Percentiles rank a stretch among this genome's conserved stretches.
Evolutionary conservation across 768 basidiomycete genomes (phyloP).

Genomic region (Russula sp.): DNA sequence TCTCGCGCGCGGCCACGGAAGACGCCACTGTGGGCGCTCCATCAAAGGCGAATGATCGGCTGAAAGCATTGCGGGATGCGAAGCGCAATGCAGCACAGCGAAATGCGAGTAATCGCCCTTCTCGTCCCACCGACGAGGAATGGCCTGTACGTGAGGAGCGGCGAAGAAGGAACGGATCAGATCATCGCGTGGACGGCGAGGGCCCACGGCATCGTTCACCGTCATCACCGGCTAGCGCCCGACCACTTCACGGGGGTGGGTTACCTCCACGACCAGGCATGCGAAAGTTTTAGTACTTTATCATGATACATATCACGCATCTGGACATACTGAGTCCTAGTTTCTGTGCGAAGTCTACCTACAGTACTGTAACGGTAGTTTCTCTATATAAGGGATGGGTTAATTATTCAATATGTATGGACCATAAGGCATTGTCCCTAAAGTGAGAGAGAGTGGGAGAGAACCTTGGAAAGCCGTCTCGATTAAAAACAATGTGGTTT

Average conservation of each 20-base stretch:
- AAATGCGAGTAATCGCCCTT: not conserved
- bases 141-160: not conserved
- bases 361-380: too few relatives aligned
- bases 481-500: not conserved
- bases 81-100: conserved; percentile 39
- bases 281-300: conserved; percentile 1
- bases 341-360: not conserved
- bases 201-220: not conserved
- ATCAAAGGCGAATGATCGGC: conserved; percentile 46
- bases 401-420: not conserved
- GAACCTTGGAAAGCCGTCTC: not conserved
- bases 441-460: too few relatives aligned
- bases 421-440: not conserved
- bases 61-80: conserved; percentile 51
- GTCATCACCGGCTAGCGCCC: conserved; percentile 11
- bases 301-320: not conserved
- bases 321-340: not conserved
- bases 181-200: not conserved
- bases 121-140: not conserved
- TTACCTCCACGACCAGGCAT: conserved; percentile 13
- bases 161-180: not conserved
- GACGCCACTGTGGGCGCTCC: conserved; percentile 31
- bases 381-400: not conserved
- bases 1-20: conserved; percentile 9
- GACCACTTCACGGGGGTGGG: not conserved